A percentile compares a stretch with the other conserved stretches of the same genome.
phyloP scores from a whole-genome alignment of 495 filamentous ascomycete genomes.

The Glonium stellatum region DNA sequence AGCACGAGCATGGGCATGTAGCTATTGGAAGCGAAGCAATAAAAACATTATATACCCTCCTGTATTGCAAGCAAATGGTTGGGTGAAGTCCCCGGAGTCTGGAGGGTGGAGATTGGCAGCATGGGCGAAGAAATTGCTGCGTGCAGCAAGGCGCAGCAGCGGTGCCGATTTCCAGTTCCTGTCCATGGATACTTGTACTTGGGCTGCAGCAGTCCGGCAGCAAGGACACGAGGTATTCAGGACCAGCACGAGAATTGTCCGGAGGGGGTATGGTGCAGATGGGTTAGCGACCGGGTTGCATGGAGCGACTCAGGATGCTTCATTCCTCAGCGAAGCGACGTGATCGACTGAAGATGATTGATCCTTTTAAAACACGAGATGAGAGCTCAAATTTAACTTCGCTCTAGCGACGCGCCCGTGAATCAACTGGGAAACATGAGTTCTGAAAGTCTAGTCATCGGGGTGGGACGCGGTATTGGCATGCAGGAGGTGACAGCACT shows the following conservation, averaged over 20 bases:
- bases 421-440: slow-evolving; percentile 23
- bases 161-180: slow-evolving; percentile 65
- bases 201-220: background rate
- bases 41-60: background rate
- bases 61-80: background rate
- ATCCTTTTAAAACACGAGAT: background rate
- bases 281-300: background rate
- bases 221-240: background rate
- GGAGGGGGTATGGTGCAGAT: background rate
- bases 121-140: background rate
- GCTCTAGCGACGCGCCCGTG: slow-evolving; percentile 18
- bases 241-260: background rate
- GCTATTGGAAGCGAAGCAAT: slow-evolving; percentile 4
- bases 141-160: background rate
- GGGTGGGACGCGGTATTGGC: slow-evolving; percentile 23
- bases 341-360: background rate
- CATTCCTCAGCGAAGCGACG: background rate
- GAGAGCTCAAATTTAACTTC: slow-evolving; percentile 11
- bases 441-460: slow-evolving; percentile 10
- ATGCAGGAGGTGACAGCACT: slow-evolving; percentile 19
- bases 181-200: slow-evolving; percentile 62
- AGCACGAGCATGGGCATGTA: background rate
- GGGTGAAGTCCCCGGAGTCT: background rate
- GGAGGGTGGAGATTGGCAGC: background rate
- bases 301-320: background rate